A percentile compares a stretch with the other conserved stretches of the same genome.
Conservation (phyloP, 2,329 filamentous ascomycete genomes). For the Clonostachys rosea region DNA sequence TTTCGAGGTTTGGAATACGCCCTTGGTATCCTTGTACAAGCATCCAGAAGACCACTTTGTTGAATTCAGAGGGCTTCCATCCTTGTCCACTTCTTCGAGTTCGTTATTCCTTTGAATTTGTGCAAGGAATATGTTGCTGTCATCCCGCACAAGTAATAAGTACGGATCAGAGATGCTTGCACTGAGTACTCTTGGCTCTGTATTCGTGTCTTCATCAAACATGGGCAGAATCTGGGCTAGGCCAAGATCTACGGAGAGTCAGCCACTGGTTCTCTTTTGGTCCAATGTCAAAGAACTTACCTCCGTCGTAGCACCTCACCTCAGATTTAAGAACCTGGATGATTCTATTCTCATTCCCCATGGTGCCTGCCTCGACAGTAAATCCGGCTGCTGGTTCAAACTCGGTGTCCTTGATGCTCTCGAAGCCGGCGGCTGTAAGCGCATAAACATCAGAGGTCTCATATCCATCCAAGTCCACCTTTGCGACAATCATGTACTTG, state of each 20-base stretch:
- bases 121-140: slow-evolving; percentile 74
- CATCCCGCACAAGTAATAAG: slow-evolving; percentile 76
- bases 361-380: slow-evolving; percentile 79
- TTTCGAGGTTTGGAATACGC: slow-evolving; percentile 45
- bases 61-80: slow-evolving; percentile 47
- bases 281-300: slow-evolving; percentile 46
- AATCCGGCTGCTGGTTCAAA: slow-evolving; percentile 87
- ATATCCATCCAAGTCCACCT: slow-evolving; percentile 61
- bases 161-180: slow-evolving; percentile 87
- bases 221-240: slow-evolving; percentile 90
- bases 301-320: slow-evolving; percentile 84
- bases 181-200: slow-evolving; percentile 71
- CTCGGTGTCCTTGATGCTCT: slow-evolving; percentile 76
- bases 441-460: slow-evolving; percentile 77
- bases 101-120: slow-evolving; percentile 76
- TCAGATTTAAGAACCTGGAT: slow-evolving; percentile 86
- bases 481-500: slow-evolving; percentile 79
- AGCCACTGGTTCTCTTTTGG: slow-evolving; percentile 5
- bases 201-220: slow-evolving; percentile 83
- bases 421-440: slow-evolving; percentile 68
- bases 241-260: slow-evolving; percentile 60
- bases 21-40: slow-evolving; percentile 66
- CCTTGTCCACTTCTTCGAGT: slow-evolving; percentile 72
- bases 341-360: slow-evolving; percentile 76
- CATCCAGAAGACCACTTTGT: slow-evolving; percentile 81